Conservation (phyloP, 192 early-diverging fungal genomes). For the Umbelopsis vinacea region DNA sequence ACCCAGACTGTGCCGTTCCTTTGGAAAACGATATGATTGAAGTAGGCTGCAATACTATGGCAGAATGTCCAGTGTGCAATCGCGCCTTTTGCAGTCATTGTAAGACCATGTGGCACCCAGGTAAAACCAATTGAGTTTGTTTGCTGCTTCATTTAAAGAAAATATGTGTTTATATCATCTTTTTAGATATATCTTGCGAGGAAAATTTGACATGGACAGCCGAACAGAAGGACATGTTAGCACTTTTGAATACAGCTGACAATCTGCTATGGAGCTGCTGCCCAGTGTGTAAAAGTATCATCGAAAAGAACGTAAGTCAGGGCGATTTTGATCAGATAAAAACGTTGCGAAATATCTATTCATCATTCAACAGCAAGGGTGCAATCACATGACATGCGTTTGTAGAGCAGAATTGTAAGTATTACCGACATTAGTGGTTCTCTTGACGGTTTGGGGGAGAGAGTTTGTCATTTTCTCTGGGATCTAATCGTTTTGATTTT, state of each 20-base stretch:
- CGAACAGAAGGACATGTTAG: background rate
- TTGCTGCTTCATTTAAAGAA: no score
- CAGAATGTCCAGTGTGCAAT: constrained; percentile 11
- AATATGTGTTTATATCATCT: background rate
- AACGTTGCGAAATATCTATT: background rate
- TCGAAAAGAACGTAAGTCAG: background rate
- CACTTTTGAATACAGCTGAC: background rate
- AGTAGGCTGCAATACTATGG: background rate
- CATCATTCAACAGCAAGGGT: background rate
- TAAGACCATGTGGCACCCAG: constrained; percentile 9
- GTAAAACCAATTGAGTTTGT: background rate
- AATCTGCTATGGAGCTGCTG: background rate
- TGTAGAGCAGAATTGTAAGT: constrained; percentile 8
- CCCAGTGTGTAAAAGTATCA: background rate
- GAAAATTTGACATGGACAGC: background rate
- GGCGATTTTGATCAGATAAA: background rate
- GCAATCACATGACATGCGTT: constrained; percentile 14
- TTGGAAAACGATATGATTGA: background rate
- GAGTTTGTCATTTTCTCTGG: background rate
- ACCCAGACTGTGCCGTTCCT: constrained; percentile 9
- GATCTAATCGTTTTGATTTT: background rate
- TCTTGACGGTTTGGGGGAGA: background rate
- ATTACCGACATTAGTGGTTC: background rate
- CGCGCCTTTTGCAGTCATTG: background rate
- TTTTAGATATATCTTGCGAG: background rate